These are phyloP conservation scores for Xenoacremonium recifei DNA, from an alignment of 2,329 filamentous ascomycete species.

Conservation along the genomic window DNA sequence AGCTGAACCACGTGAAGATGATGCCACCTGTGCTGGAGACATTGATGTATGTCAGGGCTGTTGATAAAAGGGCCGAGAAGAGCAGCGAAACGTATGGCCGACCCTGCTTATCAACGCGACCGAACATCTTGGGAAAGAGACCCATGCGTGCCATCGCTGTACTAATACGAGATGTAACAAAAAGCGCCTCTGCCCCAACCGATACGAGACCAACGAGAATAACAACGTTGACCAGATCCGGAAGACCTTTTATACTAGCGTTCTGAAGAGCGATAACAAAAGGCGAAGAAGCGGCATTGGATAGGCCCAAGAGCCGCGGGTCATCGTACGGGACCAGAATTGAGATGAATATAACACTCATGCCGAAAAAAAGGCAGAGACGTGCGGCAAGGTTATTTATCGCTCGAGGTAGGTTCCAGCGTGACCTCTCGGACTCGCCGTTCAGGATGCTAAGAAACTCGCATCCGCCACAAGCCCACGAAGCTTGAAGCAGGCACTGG, in stretches of 20 bases:
- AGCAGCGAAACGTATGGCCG: conserved; percentile 13
- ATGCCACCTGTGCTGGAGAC: conserved; percentile 13
- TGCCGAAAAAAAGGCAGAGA: not conserved
- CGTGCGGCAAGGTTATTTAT: not conserved
- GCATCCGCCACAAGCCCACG: not conserved
- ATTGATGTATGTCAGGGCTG: conserved; percentile 8
- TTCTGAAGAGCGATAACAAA: not conserved
- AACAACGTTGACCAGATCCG: not conserved
- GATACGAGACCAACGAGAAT: not conserved
- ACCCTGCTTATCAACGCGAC: conserved; percentile 4
- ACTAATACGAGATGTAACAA: conserved; percentile 8
- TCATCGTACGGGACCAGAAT: not conserved
- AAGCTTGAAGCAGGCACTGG: not conserved
- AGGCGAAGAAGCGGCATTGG: not conserved
- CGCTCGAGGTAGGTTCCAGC: not conserved
- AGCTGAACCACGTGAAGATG: conserved; percentile 14
- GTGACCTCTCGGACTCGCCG: not conserved
- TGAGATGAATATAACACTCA: not conserved
- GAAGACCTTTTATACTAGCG: not conserved
- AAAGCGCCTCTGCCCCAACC: not conserved
- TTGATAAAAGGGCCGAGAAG: conserved; percentile 5
- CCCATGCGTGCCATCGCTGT: conserved; percentile 6
- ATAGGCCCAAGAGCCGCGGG: not conserved
- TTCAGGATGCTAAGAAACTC: not conserved
- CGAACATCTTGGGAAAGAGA: conserved; percentile 3